Evolutionary conservation across 179 eudicot genomes (phyloP), one percentile per base, ranked within the genome.

Genomic region (Drosera spatulata): DNA sequence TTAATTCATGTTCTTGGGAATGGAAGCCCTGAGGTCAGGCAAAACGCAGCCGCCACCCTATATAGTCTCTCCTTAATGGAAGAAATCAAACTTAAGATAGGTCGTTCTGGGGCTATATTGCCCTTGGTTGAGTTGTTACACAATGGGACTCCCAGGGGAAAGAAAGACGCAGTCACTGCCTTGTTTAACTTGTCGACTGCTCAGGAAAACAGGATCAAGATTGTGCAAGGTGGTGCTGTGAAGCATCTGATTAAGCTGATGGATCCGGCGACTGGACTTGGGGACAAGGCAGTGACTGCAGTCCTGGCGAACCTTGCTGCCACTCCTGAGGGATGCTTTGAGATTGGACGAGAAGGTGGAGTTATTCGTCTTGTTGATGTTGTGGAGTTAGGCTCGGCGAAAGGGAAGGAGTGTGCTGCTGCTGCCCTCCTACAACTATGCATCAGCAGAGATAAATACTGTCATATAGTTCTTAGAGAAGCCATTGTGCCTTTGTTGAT

Each of bases 401-500:
- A 82, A 71, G 84, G 77, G 10, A 84, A 84, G 70, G 90, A 79
- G 71, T 79, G 79, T 62, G 90, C 90, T 2, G 90, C 86, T 61
- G 84, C 90, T 55, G 84, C 84, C 14, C 76, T 84, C 38, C 74
- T 84, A 53, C 84, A 75, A 65, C 73, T 84, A 12, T 84, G 90
- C 58, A 69, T 77, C 42, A 77, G 57, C 46, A 84, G 84, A 62
- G 51, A 63, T 48, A 71, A 82, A 55, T 79, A 59, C 62, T 84
- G 86, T 68, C 66, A 69, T 44, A 62, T 46, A 71, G 86, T 75
- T 52, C 79, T 81, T 50, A 77, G 70, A 60, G 90, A 77, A 71
- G 90, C 81, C 10, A 82, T 80, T 52, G 79, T 77, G 41, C 90
- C 90, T 0, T 84, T 86, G 5, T 69, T 84, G 55, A 79, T 79